Percentiles rank a stretch among this genome's conserved stretches.
Evolutionary conservation across 441 rosid genomes (phyloP).

Genomic region (Adansonia gregorii): DNA sequence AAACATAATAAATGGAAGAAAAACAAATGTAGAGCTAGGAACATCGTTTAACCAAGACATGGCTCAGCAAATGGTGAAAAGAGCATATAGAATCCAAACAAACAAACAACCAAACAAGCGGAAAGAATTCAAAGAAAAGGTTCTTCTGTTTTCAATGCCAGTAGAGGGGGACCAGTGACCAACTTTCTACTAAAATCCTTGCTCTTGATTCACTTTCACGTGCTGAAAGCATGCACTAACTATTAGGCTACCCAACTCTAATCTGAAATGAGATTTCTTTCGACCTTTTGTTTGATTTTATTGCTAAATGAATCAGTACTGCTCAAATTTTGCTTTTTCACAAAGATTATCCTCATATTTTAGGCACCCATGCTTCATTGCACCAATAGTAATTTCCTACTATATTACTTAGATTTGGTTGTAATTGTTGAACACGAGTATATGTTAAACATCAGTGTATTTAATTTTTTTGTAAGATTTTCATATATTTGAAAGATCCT

Average conservation of each 20-base stretch:
- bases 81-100: neutral
- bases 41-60: neutral
- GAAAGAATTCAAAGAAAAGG: neutral
- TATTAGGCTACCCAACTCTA: neutral
- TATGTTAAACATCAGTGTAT: no score
- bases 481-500: no score
- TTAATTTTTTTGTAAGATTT: no score
- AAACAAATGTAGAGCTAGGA: neutral
- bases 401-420: neutral
- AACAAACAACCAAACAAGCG: slow-evolving; percentile 7
- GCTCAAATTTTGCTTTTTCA: neutral
- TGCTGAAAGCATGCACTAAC: neutral
- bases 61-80: neutral
- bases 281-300: neutral
- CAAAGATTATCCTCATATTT: neutral
- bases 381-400: neutral
- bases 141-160: neutral
- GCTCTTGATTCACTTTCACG: neutral
- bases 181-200: neutral
- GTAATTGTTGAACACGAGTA: no score
- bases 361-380: neutral
- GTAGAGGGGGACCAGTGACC: neutral
- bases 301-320: neutral
- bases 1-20: neutral
- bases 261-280: neutral